Evolutionary conservation across 139 green algal species (phyloP), one percentile per base, ranked within the genome.

Genomic region (Chlamydomonas asymmetrica): DNA sequence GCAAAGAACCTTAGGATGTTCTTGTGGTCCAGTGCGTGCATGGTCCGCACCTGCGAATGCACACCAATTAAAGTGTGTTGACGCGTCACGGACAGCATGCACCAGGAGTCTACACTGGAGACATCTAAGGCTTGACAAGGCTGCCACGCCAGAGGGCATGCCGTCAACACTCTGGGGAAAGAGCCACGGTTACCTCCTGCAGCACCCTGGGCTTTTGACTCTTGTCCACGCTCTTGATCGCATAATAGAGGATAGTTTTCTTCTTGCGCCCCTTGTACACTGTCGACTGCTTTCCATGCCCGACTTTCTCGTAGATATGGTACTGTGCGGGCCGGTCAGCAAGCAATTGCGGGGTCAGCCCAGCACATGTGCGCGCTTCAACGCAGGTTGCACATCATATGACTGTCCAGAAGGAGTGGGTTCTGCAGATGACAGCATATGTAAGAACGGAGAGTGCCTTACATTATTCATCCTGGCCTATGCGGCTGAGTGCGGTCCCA

Each of bases 251-350:
- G 22, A 99, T 96, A 18, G 90, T 96, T 63, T 97, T 93, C 87
- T 97, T 98, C 80, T 91, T 91, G 37, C 94, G 77, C 3, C 88
- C 94, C 73, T 99, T 99, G 86, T 98, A 98, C 27, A 98, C 94
- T 4, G 89, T 90, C 23, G 88, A 96, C 74, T 97, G 87, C 77
- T 95, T 93, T 20, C 94, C 93, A n/a, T 85, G 76, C 61, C 94
- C 95, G 65, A 98, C 94, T 40, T 89, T 87, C 66, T 97, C 93
- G 75, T 97, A 97, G 10, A 98, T 95, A n/a, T n/a, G n/a, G n/a
- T n/a, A n/a, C n/a, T n/a, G n/a, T n/a, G n/a, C n/a, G n/a, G n/a
- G n/a, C n/a, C n/a, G n/a, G n/a, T n/a, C n/a, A n/a, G n/a, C n/a
- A n/a, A n/a, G n/a, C n/a, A n/a, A n/a, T n/a, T n/a, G n/a, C n/a